Evolutionary conservation across 257 asterid species (phyloP).

Genomic region (Primulina eburnea): DNA sequence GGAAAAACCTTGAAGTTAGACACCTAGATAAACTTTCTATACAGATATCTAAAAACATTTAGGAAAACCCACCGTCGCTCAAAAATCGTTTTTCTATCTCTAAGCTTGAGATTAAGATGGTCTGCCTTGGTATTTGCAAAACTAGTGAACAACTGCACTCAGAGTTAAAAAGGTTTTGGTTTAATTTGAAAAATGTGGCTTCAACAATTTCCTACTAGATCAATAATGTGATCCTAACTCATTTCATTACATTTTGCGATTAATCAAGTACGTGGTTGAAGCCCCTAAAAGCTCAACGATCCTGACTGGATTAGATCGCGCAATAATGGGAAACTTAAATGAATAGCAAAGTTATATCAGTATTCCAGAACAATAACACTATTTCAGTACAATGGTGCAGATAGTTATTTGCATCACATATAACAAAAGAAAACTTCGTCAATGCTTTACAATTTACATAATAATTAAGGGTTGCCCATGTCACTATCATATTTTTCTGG

Average conservation of each 20-base stretch:
- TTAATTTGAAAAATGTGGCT: too few relatives aligned
- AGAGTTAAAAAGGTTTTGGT: neutral
- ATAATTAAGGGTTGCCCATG: too few relatives aligned
- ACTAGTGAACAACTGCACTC: neutral
- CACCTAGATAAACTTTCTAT: neutral
- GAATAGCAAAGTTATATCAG: neutral
- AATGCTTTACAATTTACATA: too few relatives aligned
- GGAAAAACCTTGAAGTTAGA: neutral
- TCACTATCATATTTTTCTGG: too few relatives aligned
- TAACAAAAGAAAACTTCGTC: neutral
- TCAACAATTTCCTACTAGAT: neutral
- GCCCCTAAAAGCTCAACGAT: too few relatives aligned
- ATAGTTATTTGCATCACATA: neutral
- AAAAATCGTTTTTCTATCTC: neutral
- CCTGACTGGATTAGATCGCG: neutral
- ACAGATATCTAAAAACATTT: neutral
- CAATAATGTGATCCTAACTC: neutral
- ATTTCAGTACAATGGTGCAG: too few relatives aligned
- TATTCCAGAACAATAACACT: neutral
- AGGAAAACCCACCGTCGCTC: neutral
- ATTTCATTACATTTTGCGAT: neutral
- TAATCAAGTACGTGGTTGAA: too few relatives aligned
- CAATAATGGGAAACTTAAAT: neutral
- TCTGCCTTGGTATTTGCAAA: neutral
- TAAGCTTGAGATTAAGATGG: neutral